phyloP scores from a whole-genome alignment of 305 asterid species.

The Withania somnifera region DNA sequence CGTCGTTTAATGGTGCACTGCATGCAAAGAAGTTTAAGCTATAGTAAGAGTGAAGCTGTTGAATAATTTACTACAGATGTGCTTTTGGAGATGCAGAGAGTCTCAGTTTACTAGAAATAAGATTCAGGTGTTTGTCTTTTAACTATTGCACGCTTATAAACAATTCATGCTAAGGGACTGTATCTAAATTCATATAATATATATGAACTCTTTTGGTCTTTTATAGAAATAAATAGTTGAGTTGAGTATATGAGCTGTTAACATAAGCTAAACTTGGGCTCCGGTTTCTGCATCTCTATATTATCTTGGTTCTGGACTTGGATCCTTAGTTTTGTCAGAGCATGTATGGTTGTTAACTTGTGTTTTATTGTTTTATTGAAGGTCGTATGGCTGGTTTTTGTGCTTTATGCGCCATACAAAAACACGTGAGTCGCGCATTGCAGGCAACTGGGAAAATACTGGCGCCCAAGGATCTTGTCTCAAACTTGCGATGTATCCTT shows the following conservation, averaged over 20 bases:
- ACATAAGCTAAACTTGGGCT: background rate
- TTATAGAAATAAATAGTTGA: background rate
- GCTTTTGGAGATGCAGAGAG: background rate
- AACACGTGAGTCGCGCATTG: slow-evolving; percentile 89
- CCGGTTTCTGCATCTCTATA: background rate
- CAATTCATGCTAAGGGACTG: background rate
- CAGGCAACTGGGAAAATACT: slow-evolving; percentile 85
- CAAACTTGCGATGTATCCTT: slow-evolving; percentile 91
- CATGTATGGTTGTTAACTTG: background rate
- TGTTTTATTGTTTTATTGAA: slow-evolving; percentile 21
- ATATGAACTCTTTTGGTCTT: background rate
- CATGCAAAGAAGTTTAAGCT: background rate
- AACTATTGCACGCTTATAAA: background rate
- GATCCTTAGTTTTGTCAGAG: background rate
- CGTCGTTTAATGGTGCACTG: background rate
- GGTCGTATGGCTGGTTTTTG: slow-evolving; percentile 94
- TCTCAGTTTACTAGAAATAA: background rate
- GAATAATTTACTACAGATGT: background rate
- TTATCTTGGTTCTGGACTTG: background rate
- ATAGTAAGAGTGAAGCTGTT: background rate
- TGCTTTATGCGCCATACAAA: slow-evolving; percentile 96
- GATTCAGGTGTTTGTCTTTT: background rate
- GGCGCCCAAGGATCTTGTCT: slow-evolving; percentile 97
- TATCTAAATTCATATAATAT: background rate
- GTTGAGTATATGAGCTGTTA: background rate